Evolutionary conservation across 2,329 filamentous ascomycete species (phyloP).

Genomic region (Beauveria medogensis): DNA sequence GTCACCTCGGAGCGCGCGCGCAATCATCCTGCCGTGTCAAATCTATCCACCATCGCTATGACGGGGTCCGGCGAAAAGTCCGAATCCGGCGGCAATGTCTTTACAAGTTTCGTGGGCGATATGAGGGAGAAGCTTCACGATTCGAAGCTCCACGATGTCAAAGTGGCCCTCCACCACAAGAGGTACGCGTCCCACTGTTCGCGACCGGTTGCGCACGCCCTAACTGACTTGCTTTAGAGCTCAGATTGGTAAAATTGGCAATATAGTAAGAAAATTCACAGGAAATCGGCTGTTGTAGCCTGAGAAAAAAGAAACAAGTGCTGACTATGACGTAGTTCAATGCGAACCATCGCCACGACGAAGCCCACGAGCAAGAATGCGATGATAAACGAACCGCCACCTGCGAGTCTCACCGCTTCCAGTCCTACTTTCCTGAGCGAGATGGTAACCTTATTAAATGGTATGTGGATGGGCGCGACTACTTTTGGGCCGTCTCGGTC

Average conservation of each 20-base stretch:
- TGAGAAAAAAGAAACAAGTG: neutral
- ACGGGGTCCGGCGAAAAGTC: slow-evolving; percentile 18
- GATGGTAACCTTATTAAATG: slow-evolving; percentile 86
- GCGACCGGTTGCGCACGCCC: neutral
- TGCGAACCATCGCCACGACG: slow-evolving; percentile 83
- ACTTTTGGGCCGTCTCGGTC: slow-evolving; percentile 87
- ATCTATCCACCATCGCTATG: slow-evolving; percentile 17
- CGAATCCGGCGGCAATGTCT: slow-evolving; percentile 18
- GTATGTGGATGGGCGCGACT: slow-evolving; percentile 94
- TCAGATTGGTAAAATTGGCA: slow-evolving; percentile 55
- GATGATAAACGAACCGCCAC: slow-evolving; percentile 72
- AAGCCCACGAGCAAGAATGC: slow-evolving; percentile 77
- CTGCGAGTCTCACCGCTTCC: slow-evolving; percentile 67
- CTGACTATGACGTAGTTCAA: slow-evolving; percentile 51
- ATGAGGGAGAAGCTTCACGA: slow-evolving; percentile 49
- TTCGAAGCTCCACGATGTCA: slow-evolving; percentile 48
- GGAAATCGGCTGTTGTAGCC: neutral
- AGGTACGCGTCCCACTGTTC: slow-evolving; percentile 36
- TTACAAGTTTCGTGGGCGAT: slow-evolving; percentile 34
- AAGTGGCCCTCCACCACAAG: slow-evolving; percentile 48
- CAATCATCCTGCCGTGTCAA: neutral
- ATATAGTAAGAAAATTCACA: slow-evolving; percentile 39
- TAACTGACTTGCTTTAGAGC: slow-evolving; percentile 25
- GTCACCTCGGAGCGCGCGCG: neutral
- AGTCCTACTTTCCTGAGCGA: slow-evolving; percentile 84